Evolutionary conservation across 2,329 filamentous ascomycete species (phyloP).

Genomic region (Sclerotinia borealis): DNA sequence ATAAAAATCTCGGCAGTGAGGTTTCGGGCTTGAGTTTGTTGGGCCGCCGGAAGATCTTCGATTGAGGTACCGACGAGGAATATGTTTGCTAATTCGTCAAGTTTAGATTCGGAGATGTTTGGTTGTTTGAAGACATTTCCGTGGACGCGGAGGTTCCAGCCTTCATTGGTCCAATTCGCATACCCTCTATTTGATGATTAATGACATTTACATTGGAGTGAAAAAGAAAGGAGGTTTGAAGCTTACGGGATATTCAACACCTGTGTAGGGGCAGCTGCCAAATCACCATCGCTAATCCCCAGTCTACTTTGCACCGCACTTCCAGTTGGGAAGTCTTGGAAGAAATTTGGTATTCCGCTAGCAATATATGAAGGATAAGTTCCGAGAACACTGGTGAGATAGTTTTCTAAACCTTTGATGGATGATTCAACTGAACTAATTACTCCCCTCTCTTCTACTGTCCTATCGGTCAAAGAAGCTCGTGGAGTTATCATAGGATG

Average conservation of each 20-base stretch:
- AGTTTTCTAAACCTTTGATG: constrained; percentile 43
- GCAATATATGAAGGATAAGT: constrained; percentile 54
- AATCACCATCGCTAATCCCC: constrained; percentile 50
- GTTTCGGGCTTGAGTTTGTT: constrained; percentile 66
- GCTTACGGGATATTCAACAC: constrained; percentile 61
- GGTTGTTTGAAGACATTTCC: constrained; percentile 80
- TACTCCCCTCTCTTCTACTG: constrained; percentile 39
- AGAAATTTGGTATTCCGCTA: constrained; percentile 61
- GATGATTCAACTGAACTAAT: constrained; percentile 33
- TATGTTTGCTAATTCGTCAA: constrained; percentile 63
- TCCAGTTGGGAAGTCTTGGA: constrained; percentile 59
- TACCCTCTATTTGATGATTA: constrained; percentile 40
- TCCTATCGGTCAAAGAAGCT: constrained; percentile 35
- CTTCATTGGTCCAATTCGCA: constrained; percentile 72
- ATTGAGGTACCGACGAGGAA: constrained; percentile 64
- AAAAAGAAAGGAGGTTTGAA: too few relatives aligned
- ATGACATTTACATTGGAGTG: neutral
- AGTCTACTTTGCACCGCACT: constrained; percentile 54
- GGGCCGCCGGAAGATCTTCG: constrained; percentile 47
- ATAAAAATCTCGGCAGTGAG: constrained; percentile 67
- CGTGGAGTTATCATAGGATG: constrained; percentile 45
- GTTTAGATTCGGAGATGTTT: constrained; percentile 55
- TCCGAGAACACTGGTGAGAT: constrained; percentile 47
- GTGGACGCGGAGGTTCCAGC: constrained; percentile 71
- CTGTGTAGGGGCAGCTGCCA: constrained; percentile 59